A percentile compares a stretch with the other conserved stretches of the same genome.
phyloP scores from a whole-genome alignment of 306 rosid genomes.

The Glycine soja region DNA sequence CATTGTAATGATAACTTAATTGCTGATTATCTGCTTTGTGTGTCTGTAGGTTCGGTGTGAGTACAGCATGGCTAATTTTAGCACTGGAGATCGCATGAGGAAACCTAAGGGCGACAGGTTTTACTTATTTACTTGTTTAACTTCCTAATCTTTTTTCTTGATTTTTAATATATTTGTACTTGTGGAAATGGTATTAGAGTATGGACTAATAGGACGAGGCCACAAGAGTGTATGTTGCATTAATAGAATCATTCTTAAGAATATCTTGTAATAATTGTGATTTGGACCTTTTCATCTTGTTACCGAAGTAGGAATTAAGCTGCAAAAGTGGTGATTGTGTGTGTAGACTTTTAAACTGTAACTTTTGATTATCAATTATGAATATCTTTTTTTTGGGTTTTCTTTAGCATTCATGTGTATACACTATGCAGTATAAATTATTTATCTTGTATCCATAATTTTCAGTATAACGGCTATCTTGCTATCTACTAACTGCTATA shows the following conservation, averaged over 20 bases:
- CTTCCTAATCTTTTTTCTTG: background rate
- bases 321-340: background rate
- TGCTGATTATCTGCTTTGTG: constrained; percentile 11
- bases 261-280: constrained; percentile 3
- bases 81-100: constrained; percentile 93
- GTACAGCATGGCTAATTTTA: constrained; percentile 93
- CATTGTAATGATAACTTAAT: constrained; percentile 13
- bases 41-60: constrained; percentile 79
- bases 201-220: background rate
- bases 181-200: constrained; percentile 8
- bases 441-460: background rate
- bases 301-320: constrained; percentile 5
- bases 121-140: constrained; percentile 25
- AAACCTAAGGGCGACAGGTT: constrained; percentile 94
- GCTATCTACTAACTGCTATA: too few relatives aligned
- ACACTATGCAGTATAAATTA: background rate
- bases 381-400: too few relatives aligned
- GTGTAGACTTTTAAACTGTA: too few relatives aligned
- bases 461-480: too few relatives aligned
- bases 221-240: background rate
- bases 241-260: background rate
- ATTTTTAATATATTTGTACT: background rate
- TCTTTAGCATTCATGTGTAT: background rate
- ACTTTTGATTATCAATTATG: too few relatives aligned
- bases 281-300: background rate